Percentiles rank a stretch among this genome's conserved stretches.
These are phyloP conservation scores for Pneumocystis jirovecii DNA, from an alignment of 1,139 yeast species.

Conservation along the genomic window DNA sequence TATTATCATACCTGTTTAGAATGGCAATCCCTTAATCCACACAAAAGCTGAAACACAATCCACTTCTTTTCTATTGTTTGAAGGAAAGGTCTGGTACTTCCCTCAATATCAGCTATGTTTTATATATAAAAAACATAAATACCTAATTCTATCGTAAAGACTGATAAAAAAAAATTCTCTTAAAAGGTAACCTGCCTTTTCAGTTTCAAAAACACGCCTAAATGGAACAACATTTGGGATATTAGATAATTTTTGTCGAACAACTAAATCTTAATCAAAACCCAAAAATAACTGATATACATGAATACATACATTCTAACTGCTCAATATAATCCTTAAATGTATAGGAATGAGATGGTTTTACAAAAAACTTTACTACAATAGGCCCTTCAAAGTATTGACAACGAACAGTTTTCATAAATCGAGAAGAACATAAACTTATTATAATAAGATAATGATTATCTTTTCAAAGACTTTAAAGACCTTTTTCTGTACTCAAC, in stretches of 20 bases:
- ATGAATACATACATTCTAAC: neutral
- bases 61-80: conserved; percentile 71
- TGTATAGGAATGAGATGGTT: conserved; percentile 32
- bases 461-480: neutral
- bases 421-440: conserved; percentile 59
- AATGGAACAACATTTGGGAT: conserved; percentile 59
- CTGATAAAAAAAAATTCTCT: conserved; percentile 69
- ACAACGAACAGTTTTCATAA: conserved; percentile 74
- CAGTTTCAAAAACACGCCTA: conserved; percentile 65
- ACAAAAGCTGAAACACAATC: conserved; percentile 64
- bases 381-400: conserved; percentile 45
- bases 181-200: conserved; percentile 77
- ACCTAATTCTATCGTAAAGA: conserved; percentile 62
- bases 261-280: conserved; percentile 2
- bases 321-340: neutral
- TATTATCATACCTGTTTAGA: conserved; percentile 29
- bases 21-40: conserved; percentile 51
- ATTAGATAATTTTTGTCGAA: conserved; percentile 28
- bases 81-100: conserved; percentile 69
- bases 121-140: conserved; percentile 4
- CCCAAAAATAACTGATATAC: neutral
- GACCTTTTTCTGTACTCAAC: conserved; percentile 43
- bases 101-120: conserved; percentile 3
- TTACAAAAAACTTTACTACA: conserved; percentile 67
- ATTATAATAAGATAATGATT: conserved; percentile 20